Conservation (phyloP, 768 basidiomycete genomes). For the Filobasidium wieringae region DNA sequence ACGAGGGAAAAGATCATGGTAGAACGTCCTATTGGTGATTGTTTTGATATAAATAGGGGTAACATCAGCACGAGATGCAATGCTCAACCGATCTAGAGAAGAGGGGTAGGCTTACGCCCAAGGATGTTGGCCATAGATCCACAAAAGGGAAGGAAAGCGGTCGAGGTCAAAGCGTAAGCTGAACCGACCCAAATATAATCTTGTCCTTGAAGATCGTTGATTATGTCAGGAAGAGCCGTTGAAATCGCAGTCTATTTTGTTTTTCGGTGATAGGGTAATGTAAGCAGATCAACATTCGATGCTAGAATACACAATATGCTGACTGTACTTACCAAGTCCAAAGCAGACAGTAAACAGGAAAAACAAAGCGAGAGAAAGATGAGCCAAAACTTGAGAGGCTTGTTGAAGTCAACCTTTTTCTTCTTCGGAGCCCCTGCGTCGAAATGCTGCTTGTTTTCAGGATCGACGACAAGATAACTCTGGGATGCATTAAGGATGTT, state of each 20-base stretch:
- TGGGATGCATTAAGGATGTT: neutral
- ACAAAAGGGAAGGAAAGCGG: conserved; percentile 1
- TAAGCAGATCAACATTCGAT: neutral
- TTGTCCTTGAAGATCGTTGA: conserved; percentile 2
- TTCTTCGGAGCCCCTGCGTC: neutral
- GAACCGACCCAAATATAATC: conserved; percentile 5
- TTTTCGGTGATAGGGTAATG: neutral
- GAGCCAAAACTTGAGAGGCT: conserved; percentile 3
- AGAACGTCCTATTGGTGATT: neutral
- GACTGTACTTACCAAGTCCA: conserved; percentile 1
- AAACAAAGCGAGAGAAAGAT: conserved; percentile 5
- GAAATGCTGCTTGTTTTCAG: neutral
- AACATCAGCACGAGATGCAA: neutral
- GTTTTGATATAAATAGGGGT: neutral
- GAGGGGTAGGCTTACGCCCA: neutral
- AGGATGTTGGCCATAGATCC: conserved; percentile 1
- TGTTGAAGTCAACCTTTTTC: neutral
- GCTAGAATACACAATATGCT: neutral
- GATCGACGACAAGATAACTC: neutral
- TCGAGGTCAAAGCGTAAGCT: conserved; percentile 1
- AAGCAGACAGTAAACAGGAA: conserved; percentile 1
- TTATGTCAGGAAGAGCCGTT: conserved; percentile 1
- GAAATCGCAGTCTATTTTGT: conserved; percentile 3
- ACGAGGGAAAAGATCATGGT: conserved; percentile 9
- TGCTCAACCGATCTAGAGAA: neutral